These are phyloP conservation scores for Xerocomus brunneocitrinus DNA, from an alignment of 768 basidiomycete species.

Conservation along the genomic window DNA sequence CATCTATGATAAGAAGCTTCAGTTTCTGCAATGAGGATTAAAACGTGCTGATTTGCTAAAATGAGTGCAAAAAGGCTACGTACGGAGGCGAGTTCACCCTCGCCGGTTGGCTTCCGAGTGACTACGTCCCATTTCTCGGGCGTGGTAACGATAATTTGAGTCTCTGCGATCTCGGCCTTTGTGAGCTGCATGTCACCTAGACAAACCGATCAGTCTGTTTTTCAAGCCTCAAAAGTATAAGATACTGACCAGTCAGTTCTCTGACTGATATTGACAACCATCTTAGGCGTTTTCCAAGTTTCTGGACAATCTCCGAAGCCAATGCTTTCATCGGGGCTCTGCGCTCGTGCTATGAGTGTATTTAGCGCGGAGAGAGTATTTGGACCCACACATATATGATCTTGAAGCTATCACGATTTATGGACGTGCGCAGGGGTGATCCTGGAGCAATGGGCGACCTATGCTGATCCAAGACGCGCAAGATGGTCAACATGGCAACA, in stretches of 20 bases:
- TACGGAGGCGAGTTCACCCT: conserved; percentile 93
- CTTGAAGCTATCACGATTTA: conserved; percentile 77
- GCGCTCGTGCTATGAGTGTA: background rate
- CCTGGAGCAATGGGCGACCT: conserved; percentile 29
- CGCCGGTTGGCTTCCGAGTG: conserved; percentile 92
- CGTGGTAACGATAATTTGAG: conserved; percentile 97
- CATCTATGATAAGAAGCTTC: conserved; percentile 94
- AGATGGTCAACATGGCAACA: conserved; percentile 89
- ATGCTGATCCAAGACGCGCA: conserved; percentile 83
- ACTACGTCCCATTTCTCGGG: conserved; percentile 99
- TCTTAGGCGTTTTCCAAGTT: conserved; percentile 80
- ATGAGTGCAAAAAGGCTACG: conserved; percentile 22
- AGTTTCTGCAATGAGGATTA: conserved; percentile 53
- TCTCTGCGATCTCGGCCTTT: conserved; percentile 86
- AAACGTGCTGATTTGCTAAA: background rate
- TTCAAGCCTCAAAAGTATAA: background rate
- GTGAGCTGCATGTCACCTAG: conserved; percentile 94
- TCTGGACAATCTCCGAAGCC: conserved; percentile 91
- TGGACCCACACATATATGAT: conserved; percentile 86
- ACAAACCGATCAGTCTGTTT: background rate
- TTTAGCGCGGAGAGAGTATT: background rate
- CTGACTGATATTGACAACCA: conserved; percentile 87
- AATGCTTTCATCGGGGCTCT: conserved; percentile 99
- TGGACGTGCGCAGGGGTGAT: conserved; percentile 41
- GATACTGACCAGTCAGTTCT: conserved; percentile 75